phyloP scores from a whole-genome alignment of 257 asterid genomes.

The Anisodus tanguticus region DNA sequence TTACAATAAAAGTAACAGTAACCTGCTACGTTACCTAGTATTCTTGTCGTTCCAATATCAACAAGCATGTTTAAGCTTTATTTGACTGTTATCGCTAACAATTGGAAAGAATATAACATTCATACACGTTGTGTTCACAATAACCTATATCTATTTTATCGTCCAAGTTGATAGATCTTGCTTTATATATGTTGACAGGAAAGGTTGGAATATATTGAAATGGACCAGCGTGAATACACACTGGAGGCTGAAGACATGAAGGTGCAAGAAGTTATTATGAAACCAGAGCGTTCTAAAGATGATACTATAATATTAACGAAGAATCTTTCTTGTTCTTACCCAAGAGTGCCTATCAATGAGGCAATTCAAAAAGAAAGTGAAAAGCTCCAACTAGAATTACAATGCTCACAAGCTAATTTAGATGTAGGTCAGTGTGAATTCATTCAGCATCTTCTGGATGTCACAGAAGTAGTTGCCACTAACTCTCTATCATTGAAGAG shows the following conservation, averaged over 20 bases:
- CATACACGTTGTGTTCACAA: background rate
- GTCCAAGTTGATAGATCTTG: conserved; percentile 17
- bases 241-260: conserved; percentile 78
- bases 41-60: background rate
- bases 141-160: background rate
- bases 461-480: conserved; percentile 80
- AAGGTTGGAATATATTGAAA: conserved; percentile 71
- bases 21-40: background rate
- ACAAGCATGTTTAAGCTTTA: background rate
- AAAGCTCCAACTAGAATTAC: conserved; percentile 84
- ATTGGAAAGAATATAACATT: background rate
- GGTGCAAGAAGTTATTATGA: conserved; percentile 77
- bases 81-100: background rate
- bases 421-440: conserved; percentile 88
- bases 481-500: conserved; percentile 54
- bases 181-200: conserved; percentile 53
- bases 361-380: conserved; percentile 76
- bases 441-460: conserved; percentile 88
- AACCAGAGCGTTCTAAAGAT: conserved; percentile 68
- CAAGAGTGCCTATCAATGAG: conserved; percentile 66
- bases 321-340: conserved; percentile 85
- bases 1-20: background rate
- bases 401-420: conserved; percentile 74
- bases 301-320: conserved; percentile 72
- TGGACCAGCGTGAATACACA: conserved; percentile 78